Conservation (phyloP, 106 monocot genomes). For the Dioscorea dumetorum region DNA sequence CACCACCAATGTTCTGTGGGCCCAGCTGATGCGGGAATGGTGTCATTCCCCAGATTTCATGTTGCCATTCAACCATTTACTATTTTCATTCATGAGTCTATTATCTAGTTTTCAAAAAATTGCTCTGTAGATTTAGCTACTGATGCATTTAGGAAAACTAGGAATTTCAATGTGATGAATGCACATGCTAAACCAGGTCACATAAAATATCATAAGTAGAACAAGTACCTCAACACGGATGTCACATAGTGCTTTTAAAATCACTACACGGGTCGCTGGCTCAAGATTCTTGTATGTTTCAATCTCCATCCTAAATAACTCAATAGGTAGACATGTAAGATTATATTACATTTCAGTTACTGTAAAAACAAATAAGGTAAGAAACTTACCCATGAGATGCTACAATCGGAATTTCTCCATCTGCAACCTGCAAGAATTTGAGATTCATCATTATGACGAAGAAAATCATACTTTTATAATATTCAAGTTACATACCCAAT, state of each 20-base stretch:
- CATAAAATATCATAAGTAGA: too few relatives aligned
- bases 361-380: background rate
- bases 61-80: too few relatives aligned
- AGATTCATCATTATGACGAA: background rate
- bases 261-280: conserved; percentile 64
- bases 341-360: background rate
- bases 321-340: background rate
- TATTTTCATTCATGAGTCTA: too few relatives aligned
- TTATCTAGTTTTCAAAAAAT: too few relatives aligned
- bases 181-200: too few relatives aligned
- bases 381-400: conserved; percentile 84
- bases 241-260: conserved; percentile 92
- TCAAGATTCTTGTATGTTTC: conserved; percentile 78
- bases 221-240: conserved; percentile 91
- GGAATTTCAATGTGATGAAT: too few relatives aligned
- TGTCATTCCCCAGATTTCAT: too few relatives aligned
- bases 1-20: too few relatives aligned
- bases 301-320: conserved; percentile 52
- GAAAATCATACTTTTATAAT: background rate
- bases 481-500: conserved; percentile 53
- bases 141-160: too few relatives aligned
- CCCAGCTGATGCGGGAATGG: too few relatives aligned
- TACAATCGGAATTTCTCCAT: conserved; percentile 92
- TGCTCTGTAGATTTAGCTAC: too few relatives aligned
- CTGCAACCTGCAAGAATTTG: conserved; percentile 73